A percentile compares a stretch with the other conserved stretches of the same genome.
phyloP scores from a whole-genome alignment of 345 rosid species.

The Microthlaspi erraticum region DNA sequence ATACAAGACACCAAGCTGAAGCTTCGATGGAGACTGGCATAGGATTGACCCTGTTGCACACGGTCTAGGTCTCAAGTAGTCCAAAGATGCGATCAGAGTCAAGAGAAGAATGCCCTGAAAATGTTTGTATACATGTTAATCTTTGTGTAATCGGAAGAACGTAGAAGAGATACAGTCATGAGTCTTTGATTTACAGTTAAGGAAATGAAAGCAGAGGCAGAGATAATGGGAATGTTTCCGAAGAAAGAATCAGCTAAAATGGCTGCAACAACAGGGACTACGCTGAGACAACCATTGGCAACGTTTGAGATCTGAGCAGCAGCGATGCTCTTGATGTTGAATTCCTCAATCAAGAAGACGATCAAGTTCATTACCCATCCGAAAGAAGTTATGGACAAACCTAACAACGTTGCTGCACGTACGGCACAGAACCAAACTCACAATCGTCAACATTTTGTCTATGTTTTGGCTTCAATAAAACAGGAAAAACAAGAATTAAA shows the following conservation, averaged over 20 bases:
- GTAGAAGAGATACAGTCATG: neutral
- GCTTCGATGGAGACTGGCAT: conserved; percentile 45
- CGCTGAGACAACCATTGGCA: conserved; percentile 36
- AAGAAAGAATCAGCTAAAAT: conserved; percentile 55
- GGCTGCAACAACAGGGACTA: conserved; percentile 52
- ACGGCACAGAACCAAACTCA: neutral
- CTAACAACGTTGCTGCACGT: conserved; percentile 48
- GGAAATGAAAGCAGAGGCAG: conserved; percentile 46
- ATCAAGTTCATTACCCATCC: conserved; percentile 55
- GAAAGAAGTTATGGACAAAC: conserved; percentile 43
- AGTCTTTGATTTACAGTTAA: conserved; percentile 40
- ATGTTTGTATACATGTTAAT: too few relatives aligned
- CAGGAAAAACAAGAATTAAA: neutral
- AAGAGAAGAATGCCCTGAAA: conserved; percentile 51
- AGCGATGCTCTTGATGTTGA: conserved; percentile 49
- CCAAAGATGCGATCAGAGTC: conserved; percentile 42
- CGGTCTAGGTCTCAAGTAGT: conserved; percentile 45
- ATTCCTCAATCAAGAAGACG: conserved; percentile 46
- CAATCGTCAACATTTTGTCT: neutral
- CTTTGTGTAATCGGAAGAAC: neutral
- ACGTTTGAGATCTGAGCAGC: conserved; percentile 51
- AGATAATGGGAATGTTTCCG: conserved; percentile 44
- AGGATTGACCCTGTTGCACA: conserved; percentile 39
- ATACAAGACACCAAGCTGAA: conserved; percentile 48
- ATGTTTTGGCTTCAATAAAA: neutral